Conservation (phyloP, 768 basidiomycete species). For the Candolleomyces aberdarensis region DNA sequence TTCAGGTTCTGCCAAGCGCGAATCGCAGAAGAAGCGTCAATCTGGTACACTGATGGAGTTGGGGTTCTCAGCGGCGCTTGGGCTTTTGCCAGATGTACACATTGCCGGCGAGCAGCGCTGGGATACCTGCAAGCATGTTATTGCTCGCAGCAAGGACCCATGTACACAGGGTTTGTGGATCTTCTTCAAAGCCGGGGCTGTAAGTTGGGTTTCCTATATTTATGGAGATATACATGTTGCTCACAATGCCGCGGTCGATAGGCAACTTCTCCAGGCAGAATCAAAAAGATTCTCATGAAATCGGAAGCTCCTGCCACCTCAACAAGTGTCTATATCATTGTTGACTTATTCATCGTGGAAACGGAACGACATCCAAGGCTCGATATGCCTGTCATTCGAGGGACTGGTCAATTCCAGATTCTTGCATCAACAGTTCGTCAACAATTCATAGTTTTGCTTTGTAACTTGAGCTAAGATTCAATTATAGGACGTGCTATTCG, state of each 20-base stretch:
- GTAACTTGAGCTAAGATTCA: neutral
- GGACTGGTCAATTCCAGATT: neutral
- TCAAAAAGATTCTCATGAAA: neutral
- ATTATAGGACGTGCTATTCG: neutral
- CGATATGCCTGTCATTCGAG: neutral
- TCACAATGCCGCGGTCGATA: neutral
- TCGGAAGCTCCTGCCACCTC: neutral
- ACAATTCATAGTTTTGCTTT: neutral
- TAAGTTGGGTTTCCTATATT: neutral
- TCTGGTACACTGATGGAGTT: neutral
- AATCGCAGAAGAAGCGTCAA: neutral
- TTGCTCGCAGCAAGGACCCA: neutral
- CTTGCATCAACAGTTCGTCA: neutral
- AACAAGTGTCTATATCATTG: neutral
- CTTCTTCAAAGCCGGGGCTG: neutral
- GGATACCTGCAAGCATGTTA: neutral
- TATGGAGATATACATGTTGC: neutral
- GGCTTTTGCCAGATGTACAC: neutral
- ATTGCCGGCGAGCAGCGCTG: neutral
- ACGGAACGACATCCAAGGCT: neutral
- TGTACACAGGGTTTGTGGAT: neutral
- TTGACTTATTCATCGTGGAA: neutral
- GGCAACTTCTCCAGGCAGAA: neutral
- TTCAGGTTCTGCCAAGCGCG: neutral
- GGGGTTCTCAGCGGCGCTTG: neutral